Conservation (phyloP, 2,329 filamentous ascomycete genomes). For the Sporothrix mexicana region DNA sequence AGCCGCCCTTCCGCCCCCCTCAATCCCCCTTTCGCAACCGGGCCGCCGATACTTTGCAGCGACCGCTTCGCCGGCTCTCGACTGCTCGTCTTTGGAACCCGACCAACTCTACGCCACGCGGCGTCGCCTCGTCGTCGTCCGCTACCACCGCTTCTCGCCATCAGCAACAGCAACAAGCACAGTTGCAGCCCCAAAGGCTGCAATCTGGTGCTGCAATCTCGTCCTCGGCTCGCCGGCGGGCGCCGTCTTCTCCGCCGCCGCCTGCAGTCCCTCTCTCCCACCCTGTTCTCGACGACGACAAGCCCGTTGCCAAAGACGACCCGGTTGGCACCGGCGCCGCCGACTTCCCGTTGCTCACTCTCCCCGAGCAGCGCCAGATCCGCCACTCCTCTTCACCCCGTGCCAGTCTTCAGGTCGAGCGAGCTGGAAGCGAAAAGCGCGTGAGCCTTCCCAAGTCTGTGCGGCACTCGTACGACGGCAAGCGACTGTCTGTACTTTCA, state of each 20-base stretch:
- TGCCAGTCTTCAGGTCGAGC: constrained; percentile 59
- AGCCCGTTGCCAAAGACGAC: constrained; percentile 49
- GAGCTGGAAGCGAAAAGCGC: constrained; percentile 54
- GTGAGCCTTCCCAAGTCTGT: constrained; percentile 61
- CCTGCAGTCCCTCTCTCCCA: constrained; percentile 58
- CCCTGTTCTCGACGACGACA: constrained; percentile 43
- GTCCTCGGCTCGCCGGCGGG: constrained; percentile 48
- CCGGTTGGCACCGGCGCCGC: constrained; percentile 49
- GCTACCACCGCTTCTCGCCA: not conserved
- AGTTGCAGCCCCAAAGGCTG: constrained; percentile 29
- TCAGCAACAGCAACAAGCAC: not conserved
- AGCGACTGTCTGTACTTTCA: constrained; percentile 41
- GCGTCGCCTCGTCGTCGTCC: constrained; percentile 37
- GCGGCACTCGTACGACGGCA: constrained; percentile 60
- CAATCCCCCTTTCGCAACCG: constrained; percentile 55
- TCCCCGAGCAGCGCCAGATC: constrained; percentile 57
- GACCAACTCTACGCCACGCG: constrained; percentile 62
- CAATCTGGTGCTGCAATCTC: not conserved
- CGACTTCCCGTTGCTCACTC: constrained; percentile 58
- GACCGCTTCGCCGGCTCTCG: constrained; percentile 48
- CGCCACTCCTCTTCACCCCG: constrained; percentile 52
- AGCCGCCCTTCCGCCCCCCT: constrained; percentile 34
- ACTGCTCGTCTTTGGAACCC: constrained; percentile 65
- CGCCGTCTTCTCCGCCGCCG: constrained; percentile 60
- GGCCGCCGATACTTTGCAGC: constrained; percentile 42